Evolutionary conservation across 2,329 filamentous ascomycete genomes (phyloP), one percentile per base, ranked within the genome.

Genomic region (Fusarium sp.): DNA sequence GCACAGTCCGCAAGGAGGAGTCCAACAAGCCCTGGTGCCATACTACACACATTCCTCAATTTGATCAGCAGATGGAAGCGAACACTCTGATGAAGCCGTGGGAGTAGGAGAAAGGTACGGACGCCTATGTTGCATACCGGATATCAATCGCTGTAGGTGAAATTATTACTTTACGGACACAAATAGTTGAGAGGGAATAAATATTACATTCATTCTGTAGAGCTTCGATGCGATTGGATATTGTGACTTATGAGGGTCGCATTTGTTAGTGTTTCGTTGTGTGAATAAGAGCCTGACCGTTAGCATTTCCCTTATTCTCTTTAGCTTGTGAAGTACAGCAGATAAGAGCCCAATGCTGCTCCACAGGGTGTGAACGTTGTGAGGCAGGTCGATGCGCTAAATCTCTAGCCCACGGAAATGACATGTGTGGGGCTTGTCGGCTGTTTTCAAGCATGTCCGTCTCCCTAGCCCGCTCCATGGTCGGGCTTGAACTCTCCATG

Each of bases 1-100:
- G 74, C 4, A 89, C 86, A 1, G 87, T 94, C 52, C 78, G 83
- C 12, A 81, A 86, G 75, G 91, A 94, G 81, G 86, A 85, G 61
- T 69, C 72, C 1, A 64, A 88, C 45, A 94, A 94, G 82, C 91
- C 91, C 4, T 94, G 91, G 91, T 86, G 86, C 13, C 90, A 93
- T 78, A 88, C 87, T 3, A 92, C 89, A 6, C 82, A 85, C 46
- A 82, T 90, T 27, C 56, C 85, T 84, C 85, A 83, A 1, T 91
- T 92, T 73, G 84, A 84, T 3, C 79, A 84, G 14, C 82, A 82
- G 16, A 85, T 92, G 13, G 76, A 84, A 78, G 81, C 77, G 9
- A 92, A 92, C 72, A 76, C 81, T 55, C 76, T 90, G 53, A 90
- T 90, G 89, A 80, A 77, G 66, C 79, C 46, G 6, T 71, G 65